Evolutionary conservation across 345 rosid species (phyloP).

Genomic region (rapeseed (Brassica napus)): DNA sequence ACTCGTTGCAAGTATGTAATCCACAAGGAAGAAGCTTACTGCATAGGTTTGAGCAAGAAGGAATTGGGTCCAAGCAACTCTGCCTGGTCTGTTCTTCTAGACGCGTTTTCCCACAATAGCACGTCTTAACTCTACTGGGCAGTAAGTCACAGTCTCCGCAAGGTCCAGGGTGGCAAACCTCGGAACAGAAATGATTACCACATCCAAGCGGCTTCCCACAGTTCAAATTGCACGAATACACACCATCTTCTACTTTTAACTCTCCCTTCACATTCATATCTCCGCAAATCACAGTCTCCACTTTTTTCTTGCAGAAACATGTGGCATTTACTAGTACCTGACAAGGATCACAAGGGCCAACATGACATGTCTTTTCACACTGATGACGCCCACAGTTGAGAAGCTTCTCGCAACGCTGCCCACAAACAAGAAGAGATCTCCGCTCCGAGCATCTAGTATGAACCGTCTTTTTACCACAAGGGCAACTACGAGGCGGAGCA

Average conservation of each 20-base stretch:
- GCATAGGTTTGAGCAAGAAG: conserved; percentile 65
- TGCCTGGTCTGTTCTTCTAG: conserved; percentile 58
- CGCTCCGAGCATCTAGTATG: conserved; percentile 91
- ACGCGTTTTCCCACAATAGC: conserved; percentile 78
- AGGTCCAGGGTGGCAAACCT: conserved; percentile 81
- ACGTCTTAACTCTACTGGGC: conserved; percentile 67
- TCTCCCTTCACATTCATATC: conserved; percentile 85
- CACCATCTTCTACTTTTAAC: conserved; percentile 69
- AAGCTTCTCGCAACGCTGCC: conserved; percentile 71
- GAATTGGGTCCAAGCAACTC: conserved; percentile 87
- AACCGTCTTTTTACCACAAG: conserved; percentile 81
- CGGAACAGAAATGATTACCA: conserved; percentile 67
- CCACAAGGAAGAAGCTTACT: conserved; percentile 71
- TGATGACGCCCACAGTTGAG: conserved; percentile 76
- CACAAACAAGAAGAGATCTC: conserved; percentile 70
- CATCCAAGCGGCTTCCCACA: conserved; percentile 69
- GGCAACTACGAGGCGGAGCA: conserved; percentile 79
- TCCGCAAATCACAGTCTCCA: conserved; percentile 74
- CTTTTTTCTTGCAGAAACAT: conserved; percentile 80
- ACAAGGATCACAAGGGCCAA: conserved; percentile 86
- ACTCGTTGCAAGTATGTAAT: conserved; percentile 62
- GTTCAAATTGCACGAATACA: conserved; percentile 63
- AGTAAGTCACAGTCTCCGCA: conserved; percentile 75
- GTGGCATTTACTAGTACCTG: conserved; percentile 62
- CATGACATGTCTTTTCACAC: conserved; percentile 71